Conservation (phyloP, 2,329 filamentous ascomycete species). For the Botrytis medusae region DNA sequence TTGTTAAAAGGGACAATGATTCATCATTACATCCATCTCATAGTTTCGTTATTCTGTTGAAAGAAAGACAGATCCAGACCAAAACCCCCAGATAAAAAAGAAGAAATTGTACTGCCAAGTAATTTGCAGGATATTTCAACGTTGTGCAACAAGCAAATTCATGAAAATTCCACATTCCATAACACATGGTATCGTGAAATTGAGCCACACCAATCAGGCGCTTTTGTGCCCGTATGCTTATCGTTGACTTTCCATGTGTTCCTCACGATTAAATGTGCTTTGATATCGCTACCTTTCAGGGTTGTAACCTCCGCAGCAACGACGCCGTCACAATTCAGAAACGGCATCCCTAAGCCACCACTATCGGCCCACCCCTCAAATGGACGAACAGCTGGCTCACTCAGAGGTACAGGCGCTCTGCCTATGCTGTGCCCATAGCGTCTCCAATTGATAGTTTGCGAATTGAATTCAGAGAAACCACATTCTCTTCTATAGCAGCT, state of each 20-base stretch:
- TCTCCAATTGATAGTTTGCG: background rate
- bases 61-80: background rate
- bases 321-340: conserved; percentile 14
- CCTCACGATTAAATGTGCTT: background rate
- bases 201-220: background rate
- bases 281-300: conserved; percentile 3
- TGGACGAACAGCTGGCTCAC: background rate
- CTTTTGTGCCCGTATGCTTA: background rate
- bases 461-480: background rate
- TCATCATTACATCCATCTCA: background rate
- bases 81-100: background rate
- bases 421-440: conserved; percentile 12
- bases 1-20: background rate
- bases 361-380: conserved; percentile 13
- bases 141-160: background rate
- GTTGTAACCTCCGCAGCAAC: conserved; percentile 7
- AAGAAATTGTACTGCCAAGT: background rate
- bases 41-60: background rate
- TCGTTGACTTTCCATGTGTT: conserved; percentile 9
- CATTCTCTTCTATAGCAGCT: background rate
- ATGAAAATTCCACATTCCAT: conserved; percentile 16
- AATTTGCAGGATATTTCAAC: background rate
- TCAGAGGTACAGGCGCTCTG: background rate
- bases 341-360: conserved; percentile 7
- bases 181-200: background rate